These are phyloP conservation scores for Rhamnella rubrinervis DNA, from an alignment of 331 rosid species.

Conservation along the genomic window DNA sequence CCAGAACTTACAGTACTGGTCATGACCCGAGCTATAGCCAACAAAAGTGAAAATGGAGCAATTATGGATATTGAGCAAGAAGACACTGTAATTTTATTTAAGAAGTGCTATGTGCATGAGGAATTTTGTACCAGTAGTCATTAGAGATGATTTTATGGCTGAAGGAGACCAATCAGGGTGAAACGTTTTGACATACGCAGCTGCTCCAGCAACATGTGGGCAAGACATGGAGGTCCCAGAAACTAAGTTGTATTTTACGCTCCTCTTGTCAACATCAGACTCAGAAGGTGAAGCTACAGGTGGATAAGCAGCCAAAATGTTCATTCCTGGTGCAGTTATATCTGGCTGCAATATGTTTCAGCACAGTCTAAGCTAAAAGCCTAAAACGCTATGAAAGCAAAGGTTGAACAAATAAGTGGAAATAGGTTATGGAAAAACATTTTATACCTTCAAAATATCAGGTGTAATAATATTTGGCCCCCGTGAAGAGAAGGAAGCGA, in stretches of 20 bases:
- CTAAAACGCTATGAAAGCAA: not conserved
- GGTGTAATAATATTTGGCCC: slow-evolving; percentile 18
- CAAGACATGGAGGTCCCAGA: slow-evolving; percentile 65
- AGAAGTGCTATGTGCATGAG: not conserved
- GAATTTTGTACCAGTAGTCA: slow-evolving; percentile 39
- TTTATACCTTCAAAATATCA: slow-evolving; percentile 25
- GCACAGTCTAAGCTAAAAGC: not conserved
- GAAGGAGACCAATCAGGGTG: slow-evolving; percentile 62
- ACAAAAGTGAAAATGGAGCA: not conserved
- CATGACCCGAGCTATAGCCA: slow-evolving; percentile 20
- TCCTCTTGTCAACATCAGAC: slow-evolving; percentile 15
- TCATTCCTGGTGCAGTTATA: slow-evolving; percentile 51
- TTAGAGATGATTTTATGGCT: slow-evolving; percentile 59
- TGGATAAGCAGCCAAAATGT: slow-evolving; percentile 53
- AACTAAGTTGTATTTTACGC: slow-evolving; percentile 26
- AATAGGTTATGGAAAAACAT: too few species aligned
- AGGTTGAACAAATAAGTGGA: too few species aligned
- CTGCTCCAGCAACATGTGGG: slow-evolving; percentile 50
- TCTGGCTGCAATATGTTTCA: slow-evolving; percentile 37
- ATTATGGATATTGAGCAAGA: not conserved
- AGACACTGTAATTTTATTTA: not conserved
- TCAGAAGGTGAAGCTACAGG: slow-evolving; percentile 15
- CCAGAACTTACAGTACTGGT: not conserved
- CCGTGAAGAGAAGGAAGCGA: slow-evolving; percentile 22
- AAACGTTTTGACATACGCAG: slow-evolving; percentile 46